Conservation (phyloP, 164 flowering plant genomes). For the Kalanchoe fedtschenkoi region DNA sequence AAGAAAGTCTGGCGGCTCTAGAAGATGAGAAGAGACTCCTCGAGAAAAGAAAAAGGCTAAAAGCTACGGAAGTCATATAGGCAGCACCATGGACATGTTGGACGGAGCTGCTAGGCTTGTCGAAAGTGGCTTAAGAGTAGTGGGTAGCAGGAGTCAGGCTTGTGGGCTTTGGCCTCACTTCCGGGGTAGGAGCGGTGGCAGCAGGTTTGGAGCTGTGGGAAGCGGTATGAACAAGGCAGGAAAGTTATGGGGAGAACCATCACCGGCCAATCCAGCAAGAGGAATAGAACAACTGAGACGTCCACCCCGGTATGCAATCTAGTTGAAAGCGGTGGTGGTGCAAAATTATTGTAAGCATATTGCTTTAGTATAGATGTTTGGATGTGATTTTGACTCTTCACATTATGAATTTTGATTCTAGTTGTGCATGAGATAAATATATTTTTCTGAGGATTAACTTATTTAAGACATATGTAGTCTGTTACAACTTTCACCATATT, state of each 20-base stretch:
- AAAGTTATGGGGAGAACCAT: constrained; percentile 81
- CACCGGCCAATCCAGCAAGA: constrained; percentile 53
- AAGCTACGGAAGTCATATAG: constrained; percentile 75
- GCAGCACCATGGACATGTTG: constrained; percentile 93
- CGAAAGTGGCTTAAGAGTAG: constrained; percentile 53
- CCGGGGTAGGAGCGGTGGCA: constrained; percentile 47
- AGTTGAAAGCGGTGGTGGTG: constrained; percentile 57
- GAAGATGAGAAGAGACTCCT: constrained; percentile 79
- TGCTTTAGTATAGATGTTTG: neutral
- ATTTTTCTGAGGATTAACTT: no score
- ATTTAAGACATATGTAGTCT: no score
- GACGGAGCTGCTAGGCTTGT: constrained; percentile 66
- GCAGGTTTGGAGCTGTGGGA: constrained; percentile 54
- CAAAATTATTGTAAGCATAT: constrained; percentile 20
- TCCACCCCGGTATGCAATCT: constrained; percentile 41
- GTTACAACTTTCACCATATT: no score
- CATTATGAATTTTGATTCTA: neutral
- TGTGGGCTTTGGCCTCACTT: constrained; percentile 44
- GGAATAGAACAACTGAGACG: constrained; percentile 41
- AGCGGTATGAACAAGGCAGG: constrained; percentile 82
- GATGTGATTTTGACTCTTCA: neutral
- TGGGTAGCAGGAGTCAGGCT: constrained; percentile 57
- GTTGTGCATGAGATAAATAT: neutral
- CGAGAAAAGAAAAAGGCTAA: constrained; percentile 69
- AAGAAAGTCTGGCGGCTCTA: constrained; percentile 72